Base-by-base conservation (phyloP, 2,329 filamentous ascomycete genomes). In the Monilinia fructigena region DNA sequence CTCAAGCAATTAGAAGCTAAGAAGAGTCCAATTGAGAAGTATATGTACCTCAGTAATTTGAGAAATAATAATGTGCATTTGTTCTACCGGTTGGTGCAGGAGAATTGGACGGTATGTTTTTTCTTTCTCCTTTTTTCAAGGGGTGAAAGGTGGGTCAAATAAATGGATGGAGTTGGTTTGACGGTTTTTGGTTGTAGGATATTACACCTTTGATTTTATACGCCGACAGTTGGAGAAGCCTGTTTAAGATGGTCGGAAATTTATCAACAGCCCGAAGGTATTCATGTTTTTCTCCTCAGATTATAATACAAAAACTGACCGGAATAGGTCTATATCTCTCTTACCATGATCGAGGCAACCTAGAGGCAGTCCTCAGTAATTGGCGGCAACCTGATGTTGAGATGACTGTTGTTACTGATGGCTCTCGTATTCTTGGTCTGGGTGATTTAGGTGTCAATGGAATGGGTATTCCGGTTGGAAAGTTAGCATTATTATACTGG, bases 391-490 rank as follows among this genome's bases (percentile, higher is more conserved):
- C 79, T 67, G 83, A 88, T 68, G 88, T 91, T 52, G 87, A 91
- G 86, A 91, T 76, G 53, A 76, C 74, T 1, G 74, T 76, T 26
- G 70, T 76, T 18, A 76, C 73, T 80, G 81, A 86, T 71, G 85
- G 85, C n/a, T 84, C 86, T 65, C 81, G 92, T 77, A 96, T 96
- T 31, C 70, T 76, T 11, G 74, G 92, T 1, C 94, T 96, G 66
- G 92, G 93, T 3, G 92, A 96, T 74, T 91, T 96, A 76, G 92
- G 93, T 6, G 87, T 92, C 1, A 92, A 93, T 18, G 92, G 89
- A 4, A 89, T 96, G 67, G 82, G 95, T 55, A 96, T 96, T 70
- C 92, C 89, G 2, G 83, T 92, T 2, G 92, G 92, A 20, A 96
- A 97, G 76, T 81, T 96, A 40, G 88, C 89, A 14, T 82, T 96